These are phyloP conservation scores for Daldinia sp. DNA, from an alignment of 2,329 filamentous ascomycete genomes.

Conservation along the genomic window DNA sequence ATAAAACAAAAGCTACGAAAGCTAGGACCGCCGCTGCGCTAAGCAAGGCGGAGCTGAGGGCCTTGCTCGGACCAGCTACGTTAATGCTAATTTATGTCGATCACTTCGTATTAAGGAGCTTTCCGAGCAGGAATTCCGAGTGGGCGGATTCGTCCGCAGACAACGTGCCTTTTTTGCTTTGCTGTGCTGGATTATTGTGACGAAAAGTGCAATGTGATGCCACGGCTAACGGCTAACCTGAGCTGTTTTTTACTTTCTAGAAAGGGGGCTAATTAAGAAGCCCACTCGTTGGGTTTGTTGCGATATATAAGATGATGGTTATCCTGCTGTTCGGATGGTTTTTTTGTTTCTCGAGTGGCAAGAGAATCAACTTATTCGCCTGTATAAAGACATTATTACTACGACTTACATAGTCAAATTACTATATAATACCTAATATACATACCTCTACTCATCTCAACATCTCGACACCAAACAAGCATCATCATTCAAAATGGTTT, in stretches of 20 bases:
- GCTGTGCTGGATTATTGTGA: conserved; percentile 9
- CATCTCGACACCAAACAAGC: not conserved
- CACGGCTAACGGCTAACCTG: conserved; percentile 5
- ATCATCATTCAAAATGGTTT: conserved; percentile 37
- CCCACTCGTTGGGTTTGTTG: not conserved
- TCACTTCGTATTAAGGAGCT: conserved; percentile 32
- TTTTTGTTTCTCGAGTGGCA: not conserved
- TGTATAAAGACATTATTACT: not conserved
- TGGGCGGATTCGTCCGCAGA: conserved; percentile 17
- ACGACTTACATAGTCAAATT: not conserved
- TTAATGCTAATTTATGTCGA: conserved; percentile 20
- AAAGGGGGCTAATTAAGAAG: not conserved
- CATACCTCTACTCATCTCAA: not conserved
- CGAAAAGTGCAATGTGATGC: conserved; percentile 26
- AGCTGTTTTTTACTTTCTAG: not conserved
- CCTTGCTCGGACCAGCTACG: conserved; percentile 10
- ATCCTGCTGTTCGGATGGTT: not conserved
- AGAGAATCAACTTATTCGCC: not conserved
- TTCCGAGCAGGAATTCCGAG: conserved; percentile 10
- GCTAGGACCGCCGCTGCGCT: not conserved
- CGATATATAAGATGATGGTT: not conserved
- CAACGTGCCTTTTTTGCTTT: no score
- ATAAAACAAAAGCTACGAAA: not conserved
- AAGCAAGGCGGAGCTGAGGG: conserved; percentile 15
- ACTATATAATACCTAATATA: not conserved